Evolutionary conservation across 768 basidiomycete species (phyloP), one percentile per base, ranked within the genome.

Genomic region (Kwoniella newhampshirensis): DNA sequence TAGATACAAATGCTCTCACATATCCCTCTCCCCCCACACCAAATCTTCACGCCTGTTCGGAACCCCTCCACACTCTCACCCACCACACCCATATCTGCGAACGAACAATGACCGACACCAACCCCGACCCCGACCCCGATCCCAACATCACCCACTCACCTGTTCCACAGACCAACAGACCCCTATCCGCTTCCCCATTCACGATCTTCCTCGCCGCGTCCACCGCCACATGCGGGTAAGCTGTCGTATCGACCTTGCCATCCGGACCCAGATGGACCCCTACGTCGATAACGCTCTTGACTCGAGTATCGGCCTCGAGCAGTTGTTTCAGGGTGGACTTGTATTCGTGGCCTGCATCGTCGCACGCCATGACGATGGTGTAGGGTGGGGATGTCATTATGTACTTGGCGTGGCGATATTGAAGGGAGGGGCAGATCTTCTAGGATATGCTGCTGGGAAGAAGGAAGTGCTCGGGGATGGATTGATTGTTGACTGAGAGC

Each of bases 101-200:
- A n/a, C n/a, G n/a, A n/a, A n/a, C n/a, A n/a, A n/a, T n/a, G n/a
- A n/a, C n/a, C n/a, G n/a, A n/a, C n/a, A n/a, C n/a, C n/a, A n/a
- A n/a, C n/a, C n/a, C n/a, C n/a, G n/a, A n/a, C n/a, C n/a, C n/a
- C n/a, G n/a, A n/a, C n/a, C n/a, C n/a, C n/a, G n/a, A n/a, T n/a
- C n/a, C n/a, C n/a, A n/a, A n/a, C n/a, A n/a, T n/a, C n/a, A 36
- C 25, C 21, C 11, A 63, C 59, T 62, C 45, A 68, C 71, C 71
- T n/a, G 75, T 76, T 4, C 75, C 75, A 54, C 75, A 76, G 45
- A 76, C 64, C 52, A 76, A 58, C 28, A 76, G 55, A 12, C 67
- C 75, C 43, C 75, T 55, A 54, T 76, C 69, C 13, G 70, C 73
- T 49, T 73, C 65, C 23, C 71, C 73, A 43, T 36, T 58, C 7